A percentile compares a stretch with the other conserved stretches of the same genome.
Conservation (phyloP, 768 basidiomycete species). For the Lentinula sp. region DNA sequence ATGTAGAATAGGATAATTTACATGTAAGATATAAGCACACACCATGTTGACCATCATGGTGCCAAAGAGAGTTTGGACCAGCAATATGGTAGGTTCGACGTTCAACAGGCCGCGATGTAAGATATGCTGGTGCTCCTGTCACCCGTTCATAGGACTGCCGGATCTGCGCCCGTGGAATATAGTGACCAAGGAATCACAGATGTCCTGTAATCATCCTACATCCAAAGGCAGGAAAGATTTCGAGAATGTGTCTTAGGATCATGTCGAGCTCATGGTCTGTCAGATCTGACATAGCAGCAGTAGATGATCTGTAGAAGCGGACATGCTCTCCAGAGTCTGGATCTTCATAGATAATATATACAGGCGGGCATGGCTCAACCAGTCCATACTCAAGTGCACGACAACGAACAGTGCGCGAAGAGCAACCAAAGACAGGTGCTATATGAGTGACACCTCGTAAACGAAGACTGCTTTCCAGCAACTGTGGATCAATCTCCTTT, state of each 20-base stretch:
- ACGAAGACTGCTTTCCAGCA: slow-evolving; percentile 15
- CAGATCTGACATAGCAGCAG: slow-evolving; percentile 13
- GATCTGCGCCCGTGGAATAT: slow-evolving; percentile 8
- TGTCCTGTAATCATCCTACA: slow-evolving; percentile 15
- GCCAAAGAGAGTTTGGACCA: slow-evolving; percentile 1
- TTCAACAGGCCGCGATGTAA: slow-evolving; percentile 14
- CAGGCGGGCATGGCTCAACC: slow-evolving; percentile 15
- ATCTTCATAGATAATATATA: slow-evolving; percentile 9
- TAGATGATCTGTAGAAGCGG: slow-evolving; percentile 10
- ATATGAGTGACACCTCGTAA: slow-evolving; percentile 16
- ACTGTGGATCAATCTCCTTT: slow-evolving; percentile 16
- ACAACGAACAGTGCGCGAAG: slow-evolving; percentile 17
- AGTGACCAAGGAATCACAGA: slow-evolving; percentile 8
- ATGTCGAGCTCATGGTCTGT: background rate
- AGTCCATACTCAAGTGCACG: slow-evolving; percentile 20
- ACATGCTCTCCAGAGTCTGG: slow-evolving; percentile 4
- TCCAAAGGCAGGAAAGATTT: slow-evolving; percentile 11
- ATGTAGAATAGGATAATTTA: too few relatives aligned
- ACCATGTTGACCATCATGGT: slow-evolving; percentile 14
- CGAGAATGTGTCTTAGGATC: too few relatives aligned
- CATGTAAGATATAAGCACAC: slow-evolving; percentile 1
- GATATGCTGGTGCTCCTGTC: slow-evolving; percentile 11
- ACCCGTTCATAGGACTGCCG: slow-evolving; percentile 12
- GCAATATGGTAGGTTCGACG: background rate
- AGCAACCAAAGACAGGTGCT: slow-evolving; percentile 13